Evolutionary conservation across 1,284 basidiomycete genomes (phyloP), one percentile per base, ranked within the genome.

Genomic region (Vanrija sp.): DNA sequence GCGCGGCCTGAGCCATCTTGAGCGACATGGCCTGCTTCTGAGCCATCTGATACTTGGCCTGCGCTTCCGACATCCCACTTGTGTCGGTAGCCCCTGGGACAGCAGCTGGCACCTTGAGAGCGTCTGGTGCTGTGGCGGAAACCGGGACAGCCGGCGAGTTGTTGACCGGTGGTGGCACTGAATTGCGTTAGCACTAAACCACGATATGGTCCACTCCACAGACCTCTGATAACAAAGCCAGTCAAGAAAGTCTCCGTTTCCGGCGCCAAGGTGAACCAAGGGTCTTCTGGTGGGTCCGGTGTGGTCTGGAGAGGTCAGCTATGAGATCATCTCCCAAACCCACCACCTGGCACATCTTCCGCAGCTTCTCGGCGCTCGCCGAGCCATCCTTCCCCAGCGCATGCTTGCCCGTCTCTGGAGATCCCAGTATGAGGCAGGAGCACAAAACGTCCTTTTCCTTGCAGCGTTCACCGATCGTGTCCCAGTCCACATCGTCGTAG

Each of bases 401-500:
- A n/a, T 42, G 23, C 18, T 25, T 28, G 42, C 46, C 44, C 21
- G 29, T 26, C 39, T 59, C 54, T 10, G 52, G 43, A 15, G 54
- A 62, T 7, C 47, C 61, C 10, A 51, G 39, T 19, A 61, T 53
- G n/a, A 61, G 44, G 15, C 51, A 49, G 38, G 64, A 65, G 38
- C 62, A 61, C 3, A 54, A 48, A 10, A 61, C 53, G 19, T 54
- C 57, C 48, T 52, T 58, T 15, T 46, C 43, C 48, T 56, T 55
- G 49, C 64, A 65, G 18, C 50, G 49, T 1, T 54, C 60, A 6
- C 55, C 59, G 8, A 63, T 54, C 15, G 54, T 55, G 39, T 52
- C 54, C 64, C 64, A 65, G 19, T 54, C 54, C 26, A 55, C 51
- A 23, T 55, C 48, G 49, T 61, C 60, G 38, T 61, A 61, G n/a